Percentiles rank a stretch among this genome's conserved stretches.
These are phyloP conservation scores for Botrytis galanthina DNA, from an alignment of 2,329 filamentous ascomycete genomes.

Conservation along the genomic window DNA sequence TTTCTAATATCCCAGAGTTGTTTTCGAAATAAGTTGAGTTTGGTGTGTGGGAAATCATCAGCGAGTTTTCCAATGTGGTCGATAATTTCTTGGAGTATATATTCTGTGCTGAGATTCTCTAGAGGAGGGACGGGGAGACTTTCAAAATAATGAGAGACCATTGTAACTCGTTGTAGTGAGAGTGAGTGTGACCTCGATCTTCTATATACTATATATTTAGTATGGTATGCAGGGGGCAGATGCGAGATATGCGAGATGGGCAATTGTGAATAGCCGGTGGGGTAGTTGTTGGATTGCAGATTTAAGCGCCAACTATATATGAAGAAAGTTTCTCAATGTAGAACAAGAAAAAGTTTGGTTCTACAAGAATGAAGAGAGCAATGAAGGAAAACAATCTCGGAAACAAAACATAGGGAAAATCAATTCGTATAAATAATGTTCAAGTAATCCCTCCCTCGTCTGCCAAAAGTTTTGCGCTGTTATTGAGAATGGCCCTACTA, in stretches of 20 bases:
- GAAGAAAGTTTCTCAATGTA: background rate
- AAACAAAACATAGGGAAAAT: background rate
- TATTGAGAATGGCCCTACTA: background rate
- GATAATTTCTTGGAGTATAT: conserved; percentile 40
- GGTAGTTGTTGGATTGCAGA: background rate
- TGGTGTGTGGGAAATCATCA: conserved; percentile 31
- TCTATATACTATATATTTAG: background rate
- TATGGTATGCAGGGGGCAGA: conserved; percentile 9
- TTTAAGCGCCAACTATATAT: background rate
- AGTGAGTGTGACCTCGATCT: background rate
- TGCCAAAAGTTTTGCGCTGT: background rate
- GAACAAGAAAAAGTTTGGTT: background rate
- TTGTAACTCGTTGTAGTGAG: background rate
- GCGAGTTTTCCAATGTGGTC: conserved; percentile 36
- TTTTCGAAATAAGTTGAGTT: conserved; percentile 34
- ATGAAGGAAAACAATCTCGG: background rate
- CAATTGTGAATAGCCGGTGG: background rate
- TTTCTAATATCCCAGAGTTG: conserved; percentile 38
- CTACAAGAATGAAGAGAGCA: background rate
- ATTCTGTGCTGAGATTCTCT: conserved; percentile 33
- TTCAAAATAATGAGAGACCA: conserved; percentile 20
- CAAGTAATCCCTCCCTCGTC: background rate
- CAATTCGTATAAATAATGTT: conserved; percentile 15
- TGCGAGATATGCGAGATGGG: background rate
- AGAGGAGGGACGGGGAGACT: conserved; percentile 25